Evolutionary conservation across 768 basidiomycete species (phyloP), one percentile per base, ranked within the genome.

Genomic region (Rhodotorula diobovata): DNA sequence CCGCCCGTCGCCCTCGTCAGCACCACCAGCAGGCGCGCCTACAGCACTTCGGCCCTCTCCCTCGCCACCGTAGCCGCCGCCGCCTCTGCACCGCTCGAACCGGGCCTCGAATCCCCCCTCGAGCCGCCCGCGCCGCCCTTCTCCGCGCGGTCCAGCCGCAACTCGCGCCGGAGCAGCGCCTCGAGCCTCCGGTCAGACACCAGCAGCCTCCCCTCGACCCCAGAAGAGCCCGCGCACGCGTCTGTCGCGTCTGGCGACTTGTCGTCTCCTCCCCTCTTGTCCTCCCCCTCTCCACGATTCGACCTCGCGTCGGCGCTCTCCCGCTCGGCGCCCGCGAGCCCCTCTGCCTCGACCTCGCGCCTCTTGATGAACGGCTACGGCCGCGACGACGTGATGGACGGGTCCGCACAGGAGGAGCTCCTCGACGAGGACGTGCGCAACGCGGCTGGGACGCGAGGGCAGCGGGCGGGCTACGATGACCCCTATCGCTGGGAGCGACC

Each of bases 401-500:
- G 54, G 2, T 16, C 37, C 50, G 56, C 70, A 35, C 68, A 74
- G 62, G 73, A 74, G 62, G 68, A 74, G 41, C 54, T 74, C 1
- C 64, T 70, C n/a, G 51, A 61, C 21, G 72, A 67, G 21, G 18
- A 14, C 25, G 37, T 1, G 68, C 48, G n/a, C 30, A 39, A 28
- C 67, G 67, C 53, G 61, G 41, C 41, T 43, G 41, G 41, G 11
- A 34, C 25, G 50, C 48, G 25, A 7, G 25, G 48, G 25, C 46
- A 48, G 15, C 34, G 21, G 12, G 12, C 32, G 55, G 66, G 48
- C 28, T 48, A 57, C 28, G 51, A 43, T 9, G 66, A 74, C 53
- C 73, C 73, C 30, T 74, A 74, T 54, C 25, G 68, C 46, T 67
- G 54, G 58, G 73, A 74, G 54, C 28, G 73, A 25, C 73, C 73